Conservation (phyloP, 2,329 filamentous ascomycete species). For the Phialophora tarda region DNA sequence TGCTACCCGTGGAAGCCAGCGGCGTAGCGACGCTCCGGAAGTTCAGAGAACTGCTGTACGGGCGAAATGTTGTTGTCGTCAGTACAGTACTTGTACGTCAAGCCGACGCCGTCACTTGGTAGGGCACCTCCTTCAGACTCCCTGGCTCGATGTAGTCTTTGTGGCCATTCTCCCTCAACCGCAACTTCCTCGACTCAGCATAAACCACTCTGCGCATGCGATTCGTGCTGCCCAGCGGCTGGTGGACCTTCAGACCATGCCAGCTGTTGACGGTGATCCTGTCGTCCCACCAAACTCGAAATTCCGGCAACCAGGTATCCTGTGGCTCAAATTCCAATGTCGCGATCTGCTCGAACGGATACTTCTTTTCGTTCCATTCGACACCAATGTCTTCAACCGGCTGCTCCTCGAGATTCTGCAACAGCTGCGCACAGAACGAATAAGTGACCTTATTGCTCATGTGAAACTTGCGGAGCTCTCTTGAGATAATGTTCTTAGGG, state of each 20-base stretch:
- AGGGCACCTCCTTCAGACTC: slow-evolving; percentile 31
- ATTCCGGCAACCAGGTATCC: slow-evolving; percentile 33
- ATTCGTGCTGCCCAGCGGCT: slow-evolving; percentile 34
- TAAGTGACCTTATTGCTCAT: slow-evolving; percentile 34
- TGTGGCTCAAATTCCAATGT: slow-evolving; percentile 34
- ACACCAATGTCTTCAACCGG: slow-evolving; percentile 78
- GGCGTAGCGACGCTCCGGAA: too few relatives aligned
- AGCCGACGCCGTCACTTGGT: slow-evolving; percentile 2
- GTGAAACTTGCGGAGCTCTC: slow-evolving; percentile 33
- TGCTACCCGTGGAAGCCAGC: too few relatives aligned
- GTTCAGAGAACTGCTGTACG: too few relatives aligned
- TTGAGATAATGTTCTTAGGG: slow-evolving; percentile 33
- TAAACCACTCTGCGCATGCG: slow-evolving; percentile 32
- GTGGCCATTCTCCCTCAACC: slow-evolving; percentile 30
- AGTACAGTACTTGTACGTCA: too few relatives aligned
- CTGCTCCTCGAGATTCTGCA: slow-evolving; percentile 40
- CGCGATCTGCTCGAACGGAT: slow-evolving; percentile 76
- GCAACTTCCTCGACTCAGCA: slow-evolving; percentile 33
- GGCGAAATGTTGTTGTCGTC: too few relatives aligned
- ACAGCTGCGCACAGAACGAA: slow-evolving; percentile 36
- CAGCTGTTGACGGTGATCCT: slow-evolving; percentile 34
- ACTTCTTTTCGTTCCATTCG: slow-evolving; percentile 98
- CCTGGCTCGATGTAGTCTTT: slow-evolving; percentile 34
- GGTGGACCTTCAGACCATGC: slow-evolving; percentile 33
- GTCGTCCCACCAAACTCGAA: slow-evolving; percentile 34